Percentiles rank a stretch among this genome's conserved stretches.
Conservation (phyloP, 129 eudicot species). For the Ambrosia artemisiifolia region DNA sequence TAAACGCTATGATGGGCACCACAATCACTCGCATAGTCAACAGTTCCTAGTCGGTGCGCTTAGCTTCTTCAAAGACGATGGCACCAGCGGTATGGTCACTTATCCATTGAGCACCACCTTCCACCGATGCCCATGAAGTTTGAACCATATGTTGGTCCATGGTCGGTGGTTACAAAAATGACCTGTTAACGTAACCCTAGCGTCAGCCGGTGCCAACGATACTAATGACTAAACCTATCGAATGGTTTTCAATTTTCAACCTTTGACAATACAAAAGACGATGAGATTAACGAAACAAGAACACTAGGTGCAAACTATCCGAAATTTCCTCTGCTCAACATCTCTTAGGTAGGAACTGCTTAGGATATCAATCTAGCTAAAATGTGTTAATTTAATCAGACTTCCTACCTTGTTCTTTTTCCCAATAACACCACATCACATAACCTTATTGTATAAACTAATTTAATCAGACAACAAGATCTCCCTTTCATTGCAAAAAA, state of each 20-base stretch:
- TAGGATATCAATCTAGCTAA: too few relatives aligned
- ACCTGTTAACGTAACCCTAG: neutral
- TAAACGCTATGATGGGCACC: too few relatives aligned
- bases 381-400: too few relatives aligned
- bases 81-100: conserved; percentile 9
- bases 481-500: neutral
- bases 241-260: neutral
- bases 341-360: neutral
- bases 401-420: too few relatives aligned
- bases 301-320: neutral
- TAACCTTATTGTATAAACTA: neutral
- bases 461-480: neutral
- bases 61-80: conserved; percentile 37
- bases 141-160: conserved; percentile 1
- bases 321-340: conserved; percentile 21
- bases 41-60: conserved; percentile 51
- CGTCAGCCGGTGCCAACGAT: conserved; percentile 1
- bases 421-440: neutral
- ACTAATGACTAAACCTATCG: conserved; percentile 10
- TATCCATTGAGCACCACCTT: too few relatives aligned
- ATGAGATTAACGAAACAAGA: neutral
- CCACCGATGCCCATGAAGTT: neutral
- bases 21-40: neutral
- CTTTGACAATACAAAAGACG: neutral
- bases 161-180: neutral